Evolutionary conservation across 2,329 filamentous ascomycete genomes (phyloP).

Genomic region (Alternaria triticina): DNA sequence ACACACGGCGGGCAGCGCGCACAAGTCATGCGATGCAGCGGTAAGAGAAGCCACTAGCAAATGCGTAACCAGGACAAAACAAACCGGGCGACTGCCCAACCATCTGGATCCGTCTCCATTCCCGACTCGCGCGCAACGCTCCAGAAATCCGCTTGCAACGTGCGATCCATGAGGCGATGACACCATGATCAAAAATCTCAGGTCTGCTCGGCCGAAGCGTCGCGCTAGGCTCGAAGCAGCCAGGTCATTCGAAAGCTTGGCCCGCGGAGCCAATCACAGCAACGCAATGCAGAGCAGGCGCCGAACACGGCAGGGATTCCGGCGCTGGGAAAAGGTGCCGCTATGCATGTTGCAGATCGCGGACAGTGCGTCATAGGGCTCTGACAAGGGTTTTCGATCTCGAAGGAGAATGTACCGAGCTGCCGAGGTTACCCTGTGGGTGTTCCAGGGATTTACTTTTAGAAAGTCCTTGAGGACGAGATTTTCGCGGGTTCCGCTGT

Average conservation of each 20-base stretch:
- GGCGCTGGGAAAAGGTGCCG: not conserved
- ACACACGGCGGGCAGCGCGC: not conserved
- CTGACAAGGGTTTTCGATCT: not conserved
- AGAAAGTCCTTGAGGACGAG: not conserved
- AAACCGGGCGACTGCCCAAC: constrained; percentile 7
- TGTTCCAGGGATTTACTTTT: not conserved
- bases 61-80: constrained; percentile 3
- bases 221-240: not conserved
- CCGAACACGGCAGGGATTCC: not conserved
- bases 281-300: not conserved
- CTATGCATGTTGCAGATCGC: constrained; percentile 8
- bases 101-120: constrained; percentile 4
- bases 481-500: not conserved
- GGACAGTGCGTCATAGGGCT: constrained; percentile 8
- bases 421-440: constrained; percentile 3
- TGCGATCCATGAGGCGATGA: constrained; percentile 17
- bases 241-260: not conserved
- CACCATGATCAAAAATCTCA: constrained; percentile 22
- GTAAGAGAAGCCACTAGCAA: not conserved
- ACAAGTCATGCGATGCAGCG: constrained; percentile 6
- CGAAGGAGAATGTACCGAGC: constrained; percentile 1
- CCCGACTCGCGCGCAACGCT: constrained; percentile 1
- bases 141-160: constrained; percentile 2
- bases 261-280: not conserved
- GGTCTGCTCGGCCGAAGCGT: constrained; percentile 17